A percentile compares a stretch with the other conserved stretches of the same genome.
Conservation (phyloP, 2,329 filamentous ascomycete species). For the Apiospora hydei region DNA sequence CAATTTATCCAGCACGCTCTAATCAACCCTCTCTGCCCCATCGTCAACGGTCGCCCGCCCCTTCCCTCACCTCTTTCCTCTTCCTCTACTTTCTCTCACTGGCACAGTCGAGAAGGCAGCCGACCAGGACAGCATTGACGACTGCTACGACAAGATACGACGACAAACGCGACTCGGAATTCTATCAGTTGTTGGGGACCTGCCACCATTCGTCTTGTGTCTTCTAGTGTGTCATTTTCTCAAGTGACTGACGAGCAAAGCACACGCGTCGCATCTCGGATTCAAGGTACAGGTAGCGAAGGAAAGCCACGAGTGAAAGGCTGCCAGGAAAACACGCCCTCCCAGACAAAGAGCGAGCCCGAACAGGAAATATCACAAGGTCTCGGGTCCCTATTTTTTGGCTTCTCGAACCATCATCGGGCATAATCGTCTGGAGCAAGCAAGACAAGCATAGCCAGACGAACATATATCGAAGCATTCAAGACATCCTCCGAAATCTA, state of each 20-base stretch:
- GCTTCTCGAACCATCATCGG: constrained; percentile 13
- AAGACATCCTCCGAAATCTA: constrained; percentile 2
- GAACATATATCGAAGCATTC: constrained; percentile 9
- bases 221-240: background rate
- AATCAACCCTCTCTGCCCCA: constrained; percentile 9
- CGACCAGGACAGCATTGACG: constrained; percentile 2
- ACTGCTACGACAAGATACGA: background rate
- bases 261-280: background rate
- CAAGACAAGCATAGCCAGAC: constrained; percentile 6
- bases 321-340: background rate
- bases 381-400: constrained; percentile 11
- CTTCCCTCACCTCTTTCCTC: background rate
- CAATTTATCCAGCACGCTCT: constrained; percentile 16
- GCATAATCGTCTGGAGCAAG: constrained; percentile 1
- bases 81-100: background rate
- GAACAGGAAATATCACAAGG: constrained; percentile 19
- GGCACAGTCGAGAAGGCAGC: background rate
- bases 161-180: constrained; percentile 5
- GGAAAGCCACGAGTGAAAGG: constrained; percentile 17
- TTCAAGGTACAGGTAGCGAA: constrained; percentile 7
- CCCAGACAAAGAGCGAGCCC: constrained; percentile 9
- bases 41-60: constrained; percentile 18
- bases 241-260: background rate
- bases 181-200: constrained; percentile 6
- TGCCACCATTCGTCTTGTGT: background rate